These are phyloP conservation scores for Fusarium sp. DNA, from an alignment of 2,329 filamentous ascomycete species.

Conservation along the genomic window DNA sequence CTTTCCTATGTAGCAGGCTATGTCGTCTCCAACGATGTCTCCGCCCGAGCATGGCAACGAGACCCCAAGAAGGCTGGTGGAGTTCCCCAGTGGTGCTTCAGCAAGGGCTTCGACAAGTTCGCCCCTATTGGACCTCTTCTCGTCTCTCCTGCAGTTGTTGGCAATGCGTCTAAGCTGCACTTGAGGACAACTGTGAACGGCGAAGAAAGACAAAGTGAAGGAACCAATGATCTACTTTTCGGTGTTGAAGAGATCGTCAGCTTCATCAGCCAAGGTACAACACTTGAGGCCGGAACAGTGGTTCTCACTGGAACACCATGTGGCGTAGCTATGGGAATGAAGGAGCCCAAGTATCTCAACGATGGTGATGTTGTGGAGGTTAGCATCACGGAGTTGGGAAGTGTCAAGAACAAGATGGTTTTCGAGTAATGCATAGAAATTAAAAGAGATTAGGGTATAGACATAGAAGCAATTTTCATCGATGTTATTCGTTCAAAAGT, in stretches of 20 bases:
- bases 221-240: conserved; percentile 63
- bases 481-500: conserved; percentile 41
- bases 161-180: conserved; percentile 46
- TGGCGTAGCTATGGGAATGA: conserved; percentile 62
- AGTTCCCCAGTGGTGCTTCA: conserved; percentile 66
- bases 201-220: conserved; percentile 62
- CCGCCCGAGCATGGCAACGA: conserved; percentile 64
- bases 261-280: conserved; percentile 63
- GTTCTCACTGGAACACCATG: conserved; percentile 63
- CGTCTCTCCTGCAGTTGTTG: conserved; percentile 49
- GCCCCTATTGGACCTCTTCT: conserved; percentile 66
- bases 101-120: conserved; percentile 67
- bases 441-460: neutral
- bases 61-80: conserved; percentile 59
- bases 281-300: conserved; percentile 63
- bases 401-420: conserved; percentile 55
- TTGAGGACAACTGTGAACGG: conserved; percentile 62
- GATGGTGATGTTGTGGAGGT: conserved; percentile 60
- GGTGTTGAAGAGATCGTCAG: conserved; percentile 60
- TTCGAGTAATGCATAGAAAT: conserved; percentile 45
- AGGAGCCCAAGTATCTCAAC: conserved; percentile 57
- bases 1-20: conserved; percentile 62
- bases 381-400: conserved; percentile 53
- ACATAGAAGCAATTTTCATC: neutral
- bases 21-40: conserved; percentile 64